Conservation (phyloP, 192 early-diverging fungal genomes). For the Chytriomyces confervae region DNA sequence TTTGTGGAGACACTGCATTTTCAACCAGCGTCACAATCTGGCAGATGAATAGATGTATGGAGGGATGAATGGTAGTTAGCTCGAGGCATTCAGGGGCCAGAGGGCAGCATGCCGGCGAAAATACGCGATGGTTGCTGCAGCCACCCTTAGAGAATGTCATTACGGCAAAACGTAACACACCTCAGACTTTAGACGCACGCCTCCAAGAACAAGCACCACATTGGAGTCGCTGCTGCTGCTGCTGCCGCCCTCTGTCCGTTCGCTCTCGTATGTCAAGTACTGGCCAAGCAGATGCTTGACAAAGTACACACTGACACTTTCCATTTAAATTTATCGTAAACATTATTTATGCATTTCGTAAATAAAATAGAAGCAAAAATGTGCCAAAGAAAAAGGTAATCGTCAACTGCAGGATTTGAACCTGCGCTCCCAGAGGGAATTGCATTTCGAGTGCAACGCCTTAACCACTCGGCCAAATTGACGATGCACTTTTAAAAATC, state of each 20-base stretch:
- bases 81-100: no score
- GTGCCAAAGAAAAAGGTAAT: neutral
- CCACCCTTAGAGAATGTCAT: neutral
- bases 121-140: neutral
- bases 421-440: no score
- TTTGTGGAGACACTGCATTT: neutral
- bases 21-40: no score
- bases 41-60: no score
- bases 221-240: neutral
- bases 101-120: neutral
- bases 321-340: neutral
- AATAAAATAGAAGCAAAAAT: neutral
- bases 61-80: no score
- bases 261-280: neutral
- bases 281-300: neutral
- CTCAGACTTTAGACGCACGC: neutral
- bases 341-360: neutral
- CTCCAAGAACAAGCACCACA: neutral
- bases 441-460: no score
- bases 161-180: neutral
- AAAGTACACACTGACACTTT: neutral
- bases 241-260: neutral
- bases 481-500: no score
- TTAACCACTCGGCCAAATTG: no score
- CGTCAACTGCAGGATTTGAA: neutral